Percentiles rank a stretch among this genome's conserved stretches.
Evolutionary conservation across 331 rosid species (phyloP).

Genomic region (Quercus tomentella): DNA sequence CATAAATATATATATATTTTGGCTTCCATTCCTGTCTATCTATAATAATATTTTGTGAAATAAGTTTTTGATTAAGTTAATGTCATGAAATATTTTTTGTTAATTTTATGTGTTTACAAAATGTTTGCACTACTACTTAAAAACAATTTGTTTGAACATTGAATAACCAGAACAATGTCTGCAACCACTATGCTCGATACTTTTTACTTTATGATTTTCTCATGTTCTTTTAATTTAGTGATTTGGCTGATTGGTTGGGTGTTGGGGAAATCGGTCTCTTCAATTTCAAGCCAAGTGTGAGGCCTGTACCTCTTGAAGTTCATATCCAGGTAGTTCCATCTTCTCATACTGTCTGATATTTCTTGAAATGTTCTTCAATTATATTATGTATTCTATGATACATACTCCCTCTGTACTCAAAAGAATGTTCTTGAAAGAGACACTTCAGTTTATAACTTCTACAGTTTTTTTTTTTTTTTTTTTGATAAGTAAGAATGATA

Average conservation of each 20-base stretch:
- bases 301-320: constrained; percentile 97
- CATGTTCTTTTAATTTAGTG: constrained; percentile 38
- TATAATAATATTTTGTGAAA: too few species aligned
- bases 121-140: not conserved
- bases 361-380: not conserved
- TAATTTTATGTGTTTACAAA: not conserved
- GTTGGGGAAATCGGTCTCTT: constrained; percentile 87
- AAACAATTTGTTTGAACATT: not conserved
- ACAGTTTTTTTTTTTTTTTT: too few species aligned
- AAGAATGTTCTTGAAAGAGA: not conserved
- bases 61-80: too few species aligned
- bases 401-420: not conserved
- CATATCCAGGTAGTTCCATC: constrained; percentile 69
- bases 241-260: constrained; percentile 98
- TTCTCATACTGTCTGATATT: not conserved
- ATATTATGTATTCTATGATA: not conserved
- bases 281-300: constrained; percentile 98
- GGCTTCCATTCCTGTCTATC: too few species aligned
- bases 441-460: not conserved
- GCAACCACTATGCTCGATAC: not conserved
- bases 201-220: not conserved
- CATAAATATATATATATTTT: not conserved
- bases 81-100: not conserved
- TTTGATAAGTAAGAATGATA: too few species aligned
- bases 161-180: not conserved